Evolutionary conservation across 2,329 filamentous ascomycete species (phyloP).

Genomic region (Aspergillus alliaceus): DNA sequence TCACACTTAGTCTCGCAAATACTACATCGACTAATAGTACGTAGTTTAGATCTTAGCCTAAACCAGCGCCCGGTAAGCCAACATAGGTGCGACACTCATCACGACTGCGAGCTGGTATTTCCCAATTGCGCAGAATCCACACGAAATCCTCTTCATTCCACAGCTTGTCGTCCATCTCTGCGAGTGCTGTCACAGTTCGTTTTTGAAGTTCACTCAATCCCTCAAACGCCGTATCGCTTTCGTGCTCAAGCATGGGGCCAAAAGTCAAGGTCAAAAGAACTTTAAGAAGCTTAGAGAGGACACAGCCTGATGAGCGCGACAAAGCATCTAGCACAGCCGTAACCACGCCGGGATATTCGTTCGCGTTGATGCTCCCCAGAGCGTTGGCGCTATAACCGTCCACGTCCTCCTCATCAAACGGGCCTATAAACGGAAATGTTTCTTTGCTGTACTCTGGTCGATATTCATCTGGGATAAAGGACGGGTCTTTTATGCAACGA

Average conservation of each 20-base stretch:
- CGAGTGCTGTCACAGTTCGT: not conserved
- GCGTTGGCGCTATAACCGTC: not conserved
- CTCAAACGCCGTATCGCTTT: too few relatives aligned
- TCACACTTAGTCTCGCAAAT: too few relatives aligned
- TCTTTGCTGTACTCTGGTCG: too few relatives aligned
- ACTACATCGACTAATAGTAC: too few relatives aligned
- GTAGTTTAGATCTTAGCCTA: too few relatives aligned
- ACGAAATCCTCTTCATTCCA: not conserved
- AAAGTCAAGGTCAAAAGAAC: constrained; percentile 2
- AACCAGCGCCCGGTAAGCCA: too few relatives aligned
- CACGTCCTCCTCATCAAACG: not conserved
- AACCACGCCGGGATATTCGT: not conserved
- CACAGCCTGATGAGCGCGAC: not conserved
- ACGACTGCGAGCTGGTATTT: not conserved
- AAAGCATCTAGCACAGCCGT: not conserved
- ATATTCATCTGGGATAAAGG: too few relatives aligned
- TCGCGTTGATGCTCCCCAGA: not conserved
- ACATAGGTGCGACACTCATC: too few relatives aligned
- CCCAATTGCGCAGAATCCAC: not conserved
- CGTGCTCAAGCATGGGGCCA: not conserved
- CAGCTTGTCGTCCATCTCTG: not conserved
- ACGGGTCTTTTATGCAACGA: too few relatives aligned
- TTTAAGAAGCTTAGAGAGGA: not conserved
- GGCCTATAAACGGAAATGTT: constrained; percentile 1
- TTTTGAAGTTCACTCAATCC: too few relatives aligned